phyloP scores from a whole-genome alignment of 352 stramenopile genomes.

The Phytophthora sp. region DNA sequence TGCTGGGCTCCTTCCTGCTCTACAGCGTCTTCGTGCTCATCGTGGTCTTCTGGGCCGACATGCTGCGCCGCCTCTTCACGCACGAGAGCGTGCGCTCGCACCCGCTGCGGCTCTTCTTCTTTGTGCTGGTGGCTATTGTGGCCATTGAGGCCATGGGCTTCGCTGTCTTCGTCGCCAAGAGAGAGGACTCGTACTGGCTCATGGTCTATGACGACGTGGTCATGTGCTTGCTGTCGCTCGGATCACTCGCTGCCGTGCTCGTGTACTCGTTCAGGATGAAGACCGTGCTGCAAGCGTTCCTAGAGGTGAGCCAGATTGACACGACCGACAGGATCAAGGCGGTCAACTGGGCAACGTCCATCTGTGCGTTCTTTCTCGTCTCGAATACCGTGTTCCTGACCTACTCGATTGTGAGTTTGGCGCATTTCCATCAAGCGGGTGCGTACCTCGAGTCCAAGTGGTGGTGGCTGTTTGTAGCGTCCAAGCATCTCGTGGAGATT shows the following conservation, averaged over 20 bases:
- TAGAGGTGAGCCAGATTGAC: constrained; percentile 96
- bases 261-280: constrained; percentile 96
- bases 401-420: constrained; percentile 85
- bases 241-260: constrained; percentile 91
- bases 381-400: constrained; percentile 89
- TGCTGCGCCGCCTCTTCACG: constrained; percentile 93
- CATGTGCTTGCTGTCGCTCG: constrained; percentile 83
- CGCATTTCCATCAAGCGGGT: constrained; percentile 87
- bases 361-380: constrained; percentile 96
- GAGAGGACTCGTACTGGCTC: constrained; percentile 93
- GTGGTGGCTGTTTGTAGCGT: constrained; percentile 94
- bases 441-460: constrained; percentile 84
- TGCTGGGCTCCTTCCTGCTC: constrained; percentile 92
- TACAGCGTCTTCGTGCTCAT: constrained; percentile 98
- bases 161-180: constrained; percentile 79
- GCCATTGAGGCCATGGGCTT: constrained; percentile 87
- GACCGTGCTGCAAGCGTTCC: constrained; percentile 94
- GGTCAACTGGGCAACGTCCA: constrained; percentile 96
- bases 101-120: constrained; percentile 91
- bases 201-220: constrained; percentile 96
- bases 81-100: constrained; percentile 74
- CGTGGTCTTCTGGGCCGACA: constrained; percentile 97
- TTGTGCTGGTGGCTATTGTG: constrained; percentile 74
- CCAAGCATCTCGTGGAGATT: constrained; percentile 94
- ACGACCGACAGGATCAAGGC: constrained; percentile 96